phyloP scores from a whole-genome alignment of 1,284 basidiomycete species.

The Pseudozyma sp. region DNA sequence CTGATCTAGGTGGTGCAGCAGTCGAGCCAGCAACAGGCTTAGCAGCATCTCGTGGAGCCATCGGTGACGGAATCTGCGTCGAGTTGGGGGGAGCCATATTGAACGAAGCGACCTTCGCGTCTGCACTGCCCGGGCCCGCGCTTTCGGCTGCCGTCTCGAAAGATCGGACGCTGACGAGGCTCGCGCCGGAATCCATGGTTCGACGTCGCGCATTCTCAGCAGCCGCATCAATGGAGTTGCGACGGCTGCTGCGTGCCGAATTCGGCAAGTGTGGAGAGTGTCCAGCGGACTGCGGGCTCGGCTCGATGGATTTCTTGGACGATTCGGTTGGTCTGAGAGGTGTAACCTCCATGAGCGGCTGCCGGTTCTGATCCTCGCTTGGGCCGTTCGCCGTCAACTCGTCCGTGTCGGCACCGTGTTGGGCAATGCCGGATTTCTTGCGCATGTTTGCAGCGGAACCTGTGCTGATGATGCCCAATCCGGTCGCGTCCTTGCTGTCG shows the following conservation, averaged over 20 bases:
- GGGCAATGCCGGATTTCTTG: neutral
- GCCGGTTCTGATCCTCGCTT: neutral
- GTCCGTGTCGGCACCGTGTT: neutral
- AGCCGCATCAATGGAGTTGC: constrained; percentile 23
- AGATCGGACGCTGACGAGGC: constrained; percentile 33
- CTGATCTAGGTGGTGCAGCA: neutral
- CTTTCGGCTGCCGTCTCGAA: constrained; percentile 59
- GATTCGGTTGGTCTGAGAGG: constrained; percentile 3
- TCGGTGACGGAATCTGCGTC: neutral
- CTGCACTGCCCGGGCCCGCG: constrained; percentile 25
- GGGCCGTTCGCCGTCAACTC: neutral
- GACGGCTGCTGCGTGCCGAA: constrained; percentile 31
- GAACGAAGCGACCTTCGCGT: constrained; percentile 19
- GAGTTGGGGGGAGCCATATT: neutral
- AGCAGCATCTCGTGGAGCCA: constrained; percentile 2
- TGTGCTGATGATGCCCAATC: constrained; percentile 22
- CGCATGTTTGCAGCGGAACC: neutral
- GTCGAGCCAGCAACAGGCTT: neutral
- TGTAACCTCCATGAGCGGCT: neutral
- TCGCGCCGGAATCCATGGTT: constrained; percentile 41
- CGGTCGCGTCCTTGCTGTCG: constrained; percentile 7
- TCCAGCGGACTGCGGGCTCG: neutral
- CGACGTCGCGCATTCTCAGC: constrained; percentile 16
- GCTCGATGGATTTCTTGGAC: neutral
- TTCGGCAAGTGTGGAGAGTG: constrained; percentile 14